Evolutionary conservation across 208 protist species (phyloP), one percentile per base, ranked within the genome.

Genomic region (Phytomonas sp.): DNA sequence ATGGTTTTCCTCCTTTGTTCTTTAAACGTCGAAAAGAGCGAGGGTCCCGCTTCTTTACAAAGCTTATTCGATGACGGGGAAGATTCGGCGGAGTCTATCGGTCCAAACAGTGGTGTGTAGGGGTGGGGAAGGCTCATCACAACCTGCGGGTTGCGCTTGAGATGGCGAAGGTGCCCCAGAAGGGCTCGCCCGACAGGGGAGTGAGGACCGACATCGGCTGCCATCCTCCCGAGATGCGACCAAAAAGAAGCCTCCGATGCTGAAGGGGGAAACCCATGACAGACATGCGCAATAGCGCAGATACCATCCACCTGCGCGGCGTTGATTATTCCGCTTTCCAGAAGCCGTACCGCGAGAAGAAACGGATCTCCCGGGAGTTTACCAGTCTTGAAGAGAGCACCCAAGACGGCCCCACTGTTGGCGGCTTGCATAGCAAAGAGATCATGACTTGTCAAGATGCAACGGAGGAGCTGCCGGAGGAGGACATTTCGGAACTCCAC

Each of bases 181-280:
- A 94, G 74, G 5, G 74, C 66, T 28, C 74, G 59, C n/a, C 71
- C 70, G 11, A 84, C 60, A 9, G 74, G 69, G 0, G 77, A 30
- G 34, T 85, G 76, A 4, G 51, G 51, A 33, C 33, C 40, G 30
- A 70, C 66, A 20, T 78, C 61, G 6, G 76, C 62, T 9, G 80
- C 76, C 29, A 76, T 66, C 56, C 84, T 79, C 11, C 84, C 79
- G 2, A 92, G 80, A 28, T 84, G 64, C 0, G 82, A 85, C 89
- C 89, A 95, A 65, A 95, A 95, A 63, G 79, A 77, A 5, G 86
- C 84, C 67, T 83, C 81, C 13, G 89, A 91, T 7, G 87, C 79
- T 30, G 79, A 68, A 62, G 74, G 76, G 13, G 80, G 71, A 37
- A 91, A 68, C 28, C 71, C 26, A 40, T 71, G 72, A 62, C 89